Evolutionary conservation across 78 protist species (phyloP).

Genomic region (Dictyostelium citrinum): DNA sequence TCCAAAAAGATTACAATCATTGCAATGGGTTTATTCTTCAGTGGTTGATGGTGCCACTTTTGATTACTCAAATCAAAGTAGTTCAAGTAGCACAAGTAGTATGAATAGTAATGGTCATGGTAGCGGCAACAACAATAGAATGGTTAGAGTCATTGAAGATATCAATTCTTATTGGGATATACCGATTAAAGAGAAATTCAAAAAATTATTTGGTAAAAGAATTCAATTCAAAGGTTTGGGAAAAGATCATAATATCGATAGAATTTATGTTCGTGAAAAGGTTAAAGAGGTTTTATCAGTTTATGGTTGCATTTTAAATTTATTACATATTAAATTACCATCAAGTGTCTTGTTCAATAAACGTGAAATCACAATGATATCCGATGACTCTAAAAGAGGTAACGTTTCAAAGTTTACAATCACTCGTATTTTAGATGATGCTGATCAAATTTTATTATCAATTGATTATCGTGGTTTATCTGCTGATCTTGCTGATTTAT

Average conservation of each 20-base stretch:
- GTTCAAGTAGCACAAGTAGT: background rate
- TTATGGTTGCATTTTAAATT: slow-evolving; percentile 11
- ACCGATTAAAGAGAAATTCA: slow-evolving; percentile 20
- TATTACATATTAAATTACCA: slow-evolving; percentile 26
- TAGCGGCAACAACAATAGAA: background rate
- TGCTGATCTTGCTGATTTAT: slow-evolving; percentile 48
- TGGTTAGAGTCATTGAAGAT: background rate
- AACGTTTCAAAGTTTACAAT: slow-evolving; percentile 40
- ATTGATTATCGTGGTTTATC: slow-evolving; percentile 57
- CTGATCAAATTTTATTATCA: slow-evolving; percentile 48
- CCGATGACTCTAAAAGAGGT: slow-evolving; percentile 67
- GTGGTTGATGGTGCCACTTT: slow-evolving; percentile 18
- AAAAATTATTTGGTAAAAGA: slow-evolving; percentile 23
- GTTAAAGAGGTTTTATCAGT: slow-evolving; percentile 14
- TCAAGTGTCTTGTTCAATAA: slow-evolving; percentile 19
- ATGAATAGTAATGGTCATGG: background rate
- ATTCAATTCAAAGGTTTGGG: slow-evolving; percentile 56
- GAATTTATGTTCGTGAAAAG: slow-evolving; percentile 59
- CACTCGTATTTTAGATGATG: slow-evolving; percentile 48
- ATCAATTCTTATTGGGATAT: slow-evolving; percentile 45
- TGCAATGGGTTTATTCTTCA: slow-evolving; percentile 21
- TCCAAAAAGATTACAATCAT: slow-evolving; percentile 41
- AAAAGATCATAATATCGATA: slow-evolving; percentile 36
- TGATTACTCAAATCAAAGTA: background rate
- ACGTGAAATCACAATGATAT: slow-evolving; percentile 53